Evolutionary conservation across 2,329 filamentous ascomycete genomes (phyloP).

Genomic region (Dactylellina drechsleri): DNA sequence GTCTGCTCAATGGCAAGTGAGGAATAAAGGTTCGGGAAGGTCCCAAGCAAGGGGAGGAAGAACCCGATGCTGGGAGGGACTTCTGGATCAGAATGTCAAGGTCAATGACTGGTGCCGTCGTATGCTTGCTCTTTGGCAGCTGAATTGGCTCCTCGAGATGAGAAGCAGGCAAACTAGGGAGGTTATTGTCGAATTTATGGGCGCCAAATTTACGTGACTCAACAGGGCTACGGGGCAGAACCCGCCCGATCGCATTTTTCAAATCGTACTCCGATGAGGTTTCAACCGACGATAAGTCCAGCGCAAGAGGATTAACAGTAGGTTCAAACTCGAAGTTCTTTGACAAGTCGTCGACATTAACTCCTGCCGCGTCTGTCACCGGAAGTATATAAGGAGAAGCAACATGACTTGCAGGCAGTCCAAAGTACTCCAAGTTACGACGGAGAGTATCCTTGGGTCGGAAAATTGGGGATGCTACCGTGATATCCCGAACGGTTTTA

Average conservation of each 20-base stretch:
- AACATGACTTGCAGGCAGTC: slow-evolving; percentile 18
- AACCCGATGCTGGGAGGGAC: slow-evolving; percentile 10
- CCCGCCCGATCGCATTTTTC: neutral
- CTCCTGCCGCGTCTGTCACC: neutral
- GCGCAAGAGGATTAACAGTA: neutral
- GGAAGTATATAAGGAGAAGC: slow-evolving; percentile 11
- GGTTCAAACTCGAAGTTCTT: neutral
- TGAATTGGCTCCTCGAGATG: neutral
- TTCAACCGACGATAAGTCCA: neutral
- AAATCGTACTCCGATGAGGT: neutral
- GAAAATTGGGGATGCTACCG: neutral
- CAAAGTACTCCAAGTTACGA: neutral
- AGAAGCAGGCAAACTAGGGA: slow-evolving; percentile 26
- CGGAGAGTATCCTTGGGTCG: neutral
- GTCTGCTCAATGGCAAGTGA: slow-evolving; percentile 35
- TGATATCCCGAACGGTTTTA: neutral
- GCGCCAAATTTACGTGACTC: neutral
- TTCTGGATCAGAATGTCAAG: neutral
- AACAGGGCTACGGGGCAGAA: slow-evolving; percentile 18
- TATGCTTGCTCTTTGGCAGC: slow-evolving; percentile 1
- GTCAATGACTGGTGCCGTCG: neutral
- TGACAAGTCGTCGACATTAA: neutral
- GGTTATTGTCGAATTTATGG: neutral
- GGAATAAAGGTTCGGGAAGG: no score
- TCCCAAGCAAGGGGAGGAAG: slow-evolving; percentile 9